These are phyloP conservation scores for Tubosaeta sp. DNA, from an alignment of 768 basidiomycete genomes.

Conservation along the genomic window DNA sequence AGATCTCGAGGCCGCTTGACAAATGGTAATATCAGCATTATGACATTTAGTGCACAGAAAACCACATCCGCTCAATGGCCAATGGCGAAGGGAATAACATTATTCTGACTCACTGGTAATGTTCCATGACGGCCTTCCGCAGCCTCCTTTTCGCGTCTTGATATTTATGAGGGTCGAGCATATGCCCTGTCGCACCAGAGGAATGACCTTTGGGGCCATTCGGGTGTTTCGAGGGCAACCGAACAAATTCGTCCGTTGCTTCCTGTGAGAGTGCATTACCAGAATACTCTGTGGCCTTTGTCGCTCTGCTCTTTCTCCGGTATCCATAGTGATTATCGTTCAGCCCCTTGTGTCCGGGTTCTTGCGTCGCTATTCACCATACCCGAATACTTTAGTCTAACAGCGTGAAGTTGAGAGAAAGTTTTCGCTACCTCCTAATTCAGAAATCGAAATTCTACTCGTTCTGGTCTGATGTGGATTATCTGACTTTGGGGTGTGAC, in stretches of 20 bases:
- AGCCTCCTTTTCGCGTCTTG: conserved; percentile 79
- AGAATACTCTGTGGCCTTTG: background rate
- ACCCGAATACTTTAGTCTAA: background rate
- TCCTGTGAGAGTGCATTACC: background rate
- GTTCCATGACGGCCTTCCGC: conserved; percentile 78
- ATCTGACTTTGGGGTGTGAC: background rate
- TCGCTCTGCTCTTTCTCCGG: background rate
- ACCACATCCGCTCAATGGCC: background rate
- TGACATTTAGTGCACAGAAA: background rate
- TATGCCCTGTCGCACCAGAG: background rate
- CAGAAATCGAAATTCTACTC: background rate
- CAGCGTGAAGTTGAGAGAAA: background rate
- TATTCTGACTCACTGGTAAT: conserved; percentile 56
- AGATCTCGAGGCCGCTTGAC: conserved; percentile 66
- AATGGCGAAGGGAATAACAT: background rate
- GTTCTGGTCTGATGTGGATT: background rate
- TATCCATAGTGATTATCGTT: background rate
- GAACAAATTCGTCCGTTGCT: background rate
- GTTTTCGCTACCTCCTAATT: conserved; percentile 3
- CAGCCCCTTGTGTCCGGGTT: background rate
- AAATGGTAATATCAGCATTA: conserved; percentile 10
- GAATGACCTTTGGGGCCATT: background rate
- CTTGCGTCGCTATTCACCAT: background rate
- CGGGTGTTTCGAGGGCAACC: background rate
- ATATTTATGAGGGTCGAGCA: conserved; percentile 73